Evolutionary conservation across 495 filamentous ascomycete species (phyloP).

Genomic region (Cercophora scortea): DNA sequence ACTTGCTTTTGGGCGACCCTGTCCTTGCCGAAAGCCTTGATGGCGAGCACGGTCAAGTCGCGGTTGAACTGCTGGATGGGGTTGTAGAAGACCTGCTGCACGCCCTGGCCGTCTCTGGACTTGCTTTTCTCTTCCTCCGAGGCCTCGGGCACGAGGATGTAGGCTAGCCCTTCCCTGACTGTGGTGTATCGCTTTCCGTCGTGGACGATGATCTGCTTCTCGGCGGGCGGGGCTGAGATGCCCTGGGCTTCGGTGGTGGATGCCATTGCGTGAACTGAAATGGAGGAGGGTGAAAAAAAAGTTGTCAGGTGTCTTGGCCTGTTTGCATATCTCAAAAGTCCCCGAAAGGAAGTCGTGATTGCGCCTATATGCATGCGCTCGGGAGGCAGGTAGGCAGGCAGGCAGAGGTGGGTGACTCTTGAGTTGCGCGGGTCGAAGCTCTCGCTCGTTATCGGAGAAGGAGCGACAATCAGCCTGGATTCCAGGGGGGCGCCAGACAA

Average conservation of each 20-base stretch:
- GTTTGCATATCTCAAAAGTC: constrained; percentile 4
- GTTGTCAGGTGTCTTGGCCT: not conserved
- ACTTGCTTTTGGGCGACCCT: constrained; percentile 40
- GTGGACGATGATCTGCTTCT: constrained; percentile 26
- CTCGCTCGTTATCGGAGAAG: not conserved
- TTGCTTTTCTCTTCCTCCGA: constrained; percentile 18
- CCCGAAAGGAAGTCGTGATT: constrained; percentile 2
- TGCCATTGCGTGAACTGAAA: constrained; percentile 13
- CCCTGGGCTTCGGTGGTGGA: constrained; percentile 11
- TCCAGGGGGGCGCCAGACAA: not conserved
- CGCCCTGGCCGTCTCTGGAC: constrained; percentile 26
- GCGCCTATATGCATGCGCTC: not conserved
- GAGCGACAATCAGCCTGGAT: not conserved
- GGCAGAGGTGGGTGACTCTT: not conserved
- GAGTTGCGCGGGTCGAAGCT: not conserved
- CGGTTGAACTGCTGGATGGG: constrained; percentile 98
- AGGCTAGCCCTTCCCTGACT: constrained; percentile 38
- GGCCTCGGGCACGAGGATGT: constrained; percentile 36
- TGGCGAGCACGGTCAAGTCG: constrained; percentile 85
- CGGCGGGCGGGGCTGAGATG: constrained; percentile 17
- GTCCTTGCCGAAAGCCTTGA: constrained; percentile 74
- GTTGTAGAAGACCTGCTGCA: constrained; percentile 92
- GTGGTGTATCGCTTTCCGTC: constrained; percentile 33
- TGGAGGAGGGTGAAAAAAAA: not conserved
- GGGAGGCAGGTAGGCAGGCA: not conserved